These are phyloP conservation scores for Sporothrix euskadiensis DNA, from an alignment of 2,329 filamentous ascomycete genomes.

Conservation along the genomic window DNA sequence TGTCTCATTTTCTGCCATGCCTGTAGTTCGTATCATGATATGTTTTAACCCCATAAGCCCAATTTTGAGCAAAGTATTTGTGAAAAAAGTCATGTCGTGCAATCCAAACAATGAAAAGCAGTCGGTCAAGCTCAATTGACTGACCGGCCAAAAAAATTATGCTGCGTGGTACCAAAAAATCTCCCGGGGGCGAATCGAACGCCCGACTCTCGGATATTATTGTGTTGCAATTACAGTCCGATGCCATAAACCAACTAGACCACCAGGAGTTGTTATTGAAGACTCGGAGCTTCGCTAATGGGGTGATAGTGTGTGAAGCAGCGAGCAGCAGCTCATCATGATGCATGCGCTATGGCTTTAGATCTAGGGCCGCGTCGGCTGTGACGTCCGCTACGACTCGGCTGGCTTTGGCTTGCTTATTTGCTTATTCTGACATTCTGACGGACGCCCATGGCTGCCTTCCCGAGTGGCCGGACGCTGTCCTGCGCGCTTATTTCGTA, in stretches of 20 bases:
- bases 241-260: not conserved
- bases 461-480: not conserved
- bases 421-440: not conserved
- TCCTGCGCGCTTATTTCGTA: constrained; percentile 6
- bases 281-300: not conserved
- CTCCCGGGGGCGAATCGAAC: not conserved
- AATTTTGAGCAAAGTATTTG: not conserved
- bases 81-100: not conserved
- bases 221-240: not conserved
- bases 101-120: not conserved
- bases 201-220: not conserved
- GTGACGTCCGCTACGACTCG: not conserved
- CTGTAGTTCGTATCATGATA: not conserved
- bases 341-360: not conserved
- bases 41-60: not conserved
- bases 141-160: no score
- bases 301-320: not conserved
- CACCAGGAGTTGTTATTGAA: not conserved
- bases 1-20: constrained; percentile 13
- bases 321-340: not conserved
- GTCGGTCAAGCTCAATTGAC: no score
- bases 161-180: not conserved
- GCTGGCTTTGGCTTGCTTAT: not conserved
- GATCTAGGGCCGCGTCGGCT: not conserved
- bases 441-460: not conserved